Percentiles rank a stretch among this genome's conserved stretches.
phyloP scores from a whole-genome alignment of 2,329 filamentous ascomycete species.

The Monilinia aucupariae region DNA sequence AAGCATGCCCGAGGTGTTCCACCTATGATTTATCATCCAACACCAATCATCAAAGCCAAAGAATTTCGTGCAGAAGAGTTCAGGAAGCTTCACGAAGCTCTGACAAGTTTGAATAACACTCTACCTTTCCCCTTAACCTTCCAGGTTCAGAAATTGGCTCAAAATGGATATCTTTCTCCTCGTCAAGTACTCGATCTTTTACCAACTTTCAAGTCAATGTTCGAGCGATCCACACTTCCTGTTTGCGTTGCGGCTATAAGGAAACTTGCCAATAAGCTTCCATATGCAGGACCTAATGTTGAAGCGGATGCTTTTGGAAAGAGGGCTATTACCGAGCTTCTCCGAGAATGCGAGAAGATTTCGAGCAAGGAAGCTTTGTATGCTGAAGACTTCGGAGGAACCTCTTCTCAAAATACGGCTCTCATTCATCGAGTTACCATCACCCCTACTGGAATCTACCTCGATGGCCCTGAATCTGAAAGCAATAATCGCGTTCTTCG shows the following conservation, averaged over 20 bases:
- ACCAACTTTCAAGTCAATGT: conserved; percentile 37
- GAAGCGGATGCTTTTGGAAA: conserved; percentile 42
- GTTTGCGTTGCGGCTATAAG: conserved; percentile 51
- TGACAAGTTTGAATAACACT: conserved; percentile 25
- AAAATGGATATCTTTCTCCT: conserved; percentile 58
- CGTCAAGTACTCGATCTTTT: conserved; percentile 43
- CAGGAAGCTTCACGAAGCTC: conserved; percentile 19
- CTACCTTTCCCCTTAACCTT: conserved; percentile 53
- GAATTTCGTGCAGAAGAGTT: conserved; percentile 23
- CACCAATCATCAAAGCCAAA: conserved; percentile 16
- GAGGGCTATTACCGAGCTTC: conserved; percentile 40
- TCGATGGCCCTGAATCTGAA: conserved; percentile 60
- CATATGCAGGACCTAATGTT: conserved; percentile 48
- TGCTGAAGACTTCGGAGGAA: conserved; percentile 30
- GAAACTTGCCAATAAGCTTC: conserved; percentile 47
- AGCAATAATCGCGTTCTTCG: conserved; percentile 66
- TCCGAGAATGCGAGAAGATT: conserved; percentile 38
- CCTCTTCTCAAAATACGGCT: conserved; percentile 24
- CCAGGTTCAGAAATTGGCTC: conserved; percentile 58
- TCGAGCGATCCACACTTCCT: conserved; percentile 31
- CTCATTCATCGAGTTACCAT: conserved; percentile 38
- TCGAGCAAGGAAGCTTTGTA: conserved; percentile 22
- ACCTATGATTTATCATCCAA: conserved; percentile 27
- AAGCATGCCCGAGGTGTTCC: conserved; percentile 34
- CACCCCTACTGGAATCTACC: conserved; percentile 52